Base-by-base conservation (phyloP, 2,329 filamentous ascomycete species). In the Clarireedia paspali region DNA sequence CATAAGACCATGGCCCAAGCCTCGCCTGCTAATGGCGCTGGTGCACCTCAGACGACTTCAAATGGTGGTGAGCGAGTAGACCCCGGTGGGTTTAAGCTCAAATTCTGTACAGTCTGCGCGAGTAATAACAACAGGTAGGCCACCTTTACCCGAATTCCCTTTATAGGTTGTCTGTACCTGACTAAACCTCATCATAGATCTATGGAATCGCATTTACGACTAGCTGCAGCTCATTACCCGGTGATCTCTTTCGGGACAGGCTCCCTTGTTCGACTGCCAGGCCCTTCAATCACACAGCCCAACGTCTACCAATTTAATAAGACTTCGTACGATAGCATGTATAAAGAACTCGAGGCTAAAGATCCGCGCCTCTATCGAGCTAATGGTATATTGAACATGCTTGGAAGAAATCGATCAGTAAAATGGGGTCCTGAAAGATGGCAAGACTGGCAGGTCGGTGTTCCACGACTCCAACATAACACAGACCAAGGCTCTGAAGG, bases 291-390 rank as follows among this genome's bases (percentile, higher is more conserved):
- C 61, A 87, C 84, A 6, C 89, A 96, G 70, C 94, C 94, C 50
- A 99, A 99, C 70, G 91, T 97, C 66, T 99, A 97, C 77, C 85
- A 89, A 66, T 99, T 99, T 83, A 97, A 99, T 75, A 89, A 87
- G 70, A 96, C 91, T 1, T 96, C 91, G 14, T 99, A 99, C 73
- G 85, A 90, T 66, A 85, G 85, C 68, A 99, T 99, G 81, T 95
- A 94, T 74, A 87, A 90, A 64, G 92, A 99, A 71, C 83, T 99
- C 9, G 81, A 88, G 60, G 72, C 82, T 38, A 96, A 97, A 66
- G 95, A 99, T 68, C 81, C 85, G 23, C 82, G 90, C 0, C 77
- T 99, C 1, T 99, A 99, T 74, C 85, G 84, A 44, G 87, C 88
- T 59, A 99, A 99, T 68, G 94, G 94, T 46, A 84, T 99, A 49